A percentile compares a stretch with the other conserved stretches of the same genome.
Conservation (phyloP, 768 basidiomycete species). For the Lactarius pseudohatsudake region DNA sequence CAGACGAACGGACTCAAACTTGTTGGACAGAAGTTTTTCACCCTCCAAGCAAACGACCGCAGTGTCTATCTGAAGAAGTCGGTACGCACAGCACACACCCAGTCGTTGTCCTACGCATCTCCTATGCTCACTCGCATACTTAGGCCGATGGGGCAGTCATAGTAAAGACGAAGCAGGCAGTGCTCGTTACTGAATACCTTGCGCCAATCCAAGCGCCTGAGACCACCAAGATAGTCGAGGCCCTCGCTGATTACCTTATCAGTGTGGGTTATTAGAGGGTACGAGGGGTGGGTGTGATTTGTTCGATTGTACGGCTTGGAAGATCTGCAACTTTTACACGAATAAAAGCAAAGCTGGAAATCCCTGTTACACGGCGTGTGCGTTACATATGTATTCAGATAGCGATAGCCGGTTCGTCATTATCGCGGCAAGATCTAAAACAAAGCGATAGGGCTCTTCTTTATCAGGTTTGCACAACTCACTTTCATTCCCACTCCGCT, state of each 20-base stretch:
- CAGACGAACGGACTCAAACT: constrained; percentile 64
- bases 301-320: constrained; percentile 16
- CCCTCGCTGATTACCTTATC: constrained; percentile 78
- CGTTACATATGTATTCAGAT: constrained; percentile 12
- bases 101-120: neutral
- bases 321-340: constrained; percentile 9
- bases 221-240: constrained; percentile 61
- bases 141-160: constrained; percentile 73
- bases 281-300: neutral
- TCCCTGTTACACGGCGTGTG: neutral
- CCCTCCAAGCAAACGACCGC: constrained; percentile 47
- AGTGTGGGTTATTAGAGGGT: constrained; percentile 48
- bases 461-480: too few species aligned
- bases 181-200: constrained; percentile 75
- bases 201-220: constrained; percentile 67
- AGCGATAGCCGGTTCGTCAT: neutral
- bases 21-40: constrained; percentile 74
- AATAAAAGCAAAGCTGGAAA: neutral
- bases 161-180: constrained; percentile 82
- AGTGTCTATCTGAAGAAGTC: constrained; percentile 75
- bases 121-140: constrained; percentile 13
- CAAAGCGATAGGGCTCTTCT: neutral
- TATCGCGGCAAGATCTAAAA: neutral
- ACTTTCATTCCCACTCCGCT: too few species aligned
- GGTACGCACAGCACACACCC: constrained; percentile 45